These are phyloP conservation scores for Candida sonorensis DNA, from an alignment of 805 yeast genomes.

Conservation along the genomic window DNA sequence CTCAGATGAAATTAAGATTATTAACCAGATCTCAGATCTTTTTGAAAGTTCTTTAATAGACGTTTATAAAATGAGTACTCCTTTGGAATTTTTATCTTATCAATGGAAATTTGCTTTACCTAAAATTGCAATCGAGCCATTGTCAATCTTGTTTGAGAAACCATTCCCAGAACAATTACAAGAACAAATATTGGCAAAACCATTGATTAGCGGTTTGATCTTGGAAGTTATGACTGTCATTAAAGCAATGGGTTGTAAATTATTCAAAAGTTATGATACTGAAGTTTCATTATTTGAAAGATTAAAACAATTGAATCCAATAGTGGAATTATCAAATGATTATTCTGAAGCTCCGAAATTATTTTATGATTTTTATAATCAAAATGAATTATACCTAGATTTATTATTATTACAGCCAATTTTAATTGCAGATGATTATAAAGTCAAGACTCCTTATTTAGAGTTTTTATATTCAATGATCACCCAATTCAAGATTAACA, in stretches of 20 bases:
- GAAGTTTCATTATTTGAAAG: conserved; percentile 51
- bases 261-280: conserved; percentile 63
- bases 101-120: conserved; percentile 87
- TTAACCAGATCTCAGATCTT: conserved; percentile 30
- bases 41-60: conserved; percentile 35
- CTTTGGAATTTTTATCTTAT: conserved; percentile 56
- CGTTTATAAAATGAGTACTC: conserved; percentile 42
- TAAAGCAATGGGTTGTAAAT: conserved; percentile 69
- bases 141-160: conserved; percentile 67
- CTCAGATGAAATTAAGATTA: conserved; percentile 32
- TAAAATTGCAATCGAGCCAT: conserved; percentile 68
- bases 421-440: conserved; percentile 80
- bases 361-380: conserved; percentile 59
- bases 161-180: conserved; percentile 53
- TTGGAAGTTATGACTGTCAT: conserved; percentile 68
- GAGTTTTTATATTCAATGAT: conserved; percentile 79
- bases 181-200: conserved; percentile 74
- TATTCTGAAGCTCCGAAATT: conserved; percentile 47
- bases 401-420: conserved; percentile 79
- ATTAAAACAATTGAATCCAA: conserved; percentile 43
- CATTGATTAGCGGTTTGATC: conserved; percentile 73
- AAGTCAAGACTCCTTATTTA: conserved; percentile 81
- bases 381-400: conserved; percentile 60
- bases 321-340: conserved; percentile 19
- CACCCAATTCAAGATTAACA: conserved; percentile 53